Evolutionary conservation across 331 rosid genomes (phyloP), one percentile per base, ranked within the genome.

Genomic region (Quercus phellos): DNA sequence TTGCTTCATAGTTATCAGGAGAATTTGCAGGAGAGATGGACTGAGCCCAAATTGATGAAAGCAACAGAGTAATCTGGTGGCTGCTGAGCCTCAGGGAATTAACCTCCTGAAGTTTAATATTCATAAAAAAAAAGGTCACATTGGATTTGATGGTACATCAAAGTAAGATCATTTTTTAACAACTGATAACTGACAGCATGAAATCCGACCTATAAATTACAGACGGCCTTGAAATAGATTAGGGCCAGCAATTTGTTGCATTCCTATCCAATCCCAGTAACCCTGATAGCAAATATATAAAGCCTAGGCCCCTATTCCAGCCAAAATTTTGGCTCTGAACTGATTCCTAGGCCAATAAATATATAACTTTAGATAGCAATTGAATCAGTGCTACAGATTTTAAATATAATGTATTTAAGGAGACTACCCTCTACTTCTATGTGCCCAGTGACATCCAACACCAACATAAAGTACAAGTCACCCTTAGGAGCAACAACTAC

Each of bases 1-100:
- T 89, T 82, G 92, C 98, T 95, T 91, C 99, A 83, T 92, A 95
- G 80, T 90, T 93, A 83, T 78, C 92, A 35, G 99, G 98, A 84
- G 84, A 71, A 84, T 95, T 95, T 74, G 79, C 85, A 60, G 98
- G 90, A 78, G 93, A 91, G 54, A 83, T 38, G 80, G 96, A 88
- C 74, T 93, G 98, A 54, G 78, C 90, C 90, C 90, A 93, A 87
- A 93, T 90, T 74, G 99, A 93, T 53, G 93, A 93, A 63, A 93
- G 86, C 85, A 95, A 74, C 76, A 82, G 90, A 75, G 80, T 83
- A 80, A 95, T 90, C 77, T 95, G 99, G 84, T 81, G 94, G 78
- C 84, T 88, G 77, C 92, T 91, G 78, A 95, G 83, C 82, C 87
- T 90, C 64, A 95, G 88, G 81, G 85, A 56, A 77, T 63, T 32